Evolutionary conservation across 2,329 filamentous ascomycete genomes (phyloP), one percentile per base, ranked within the genome.

Genomic region (Fusarium sp.): DNA sequence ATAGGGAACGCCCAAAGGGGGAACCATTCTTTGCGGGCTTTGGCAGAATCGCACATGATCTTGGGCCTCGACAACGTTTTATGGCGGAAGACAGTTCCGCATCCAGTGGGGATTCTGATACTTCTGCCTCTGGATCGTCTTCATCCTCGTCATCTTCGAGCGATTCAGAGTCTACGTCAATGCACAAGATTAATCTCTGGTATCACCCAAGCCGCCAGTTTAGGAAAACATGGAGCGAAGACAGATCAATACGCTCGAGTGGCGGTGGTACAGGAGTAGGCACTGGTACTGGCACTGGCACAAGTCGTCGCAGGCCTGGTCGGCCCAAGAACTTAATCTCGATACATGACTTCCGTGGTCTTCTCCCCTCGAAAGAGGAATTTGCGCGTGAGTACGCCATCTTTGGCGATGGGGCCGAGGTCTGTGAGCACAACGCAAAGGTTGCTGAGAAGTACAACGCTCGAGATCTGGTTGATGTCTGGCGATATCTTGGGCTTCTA

Each of bases 341-440:
- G 4, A 90, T 98, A 44, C 88, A 95, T 77, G 88, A 94, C 70
- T 81, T 97, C 32, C 88, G 90, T 15, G 85, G 89, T 54, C 81
- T 94, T 18, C 83, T 98, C n/a, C 95, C 95, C 0, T 93, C 94
- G 6, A 96, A 95, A 80, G 88, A 88, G 67, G 87, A 90, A 62
- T 88, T 98, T 70, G 96, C 95, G 5, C 85, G 90, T 65, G 90
- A 93, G 74, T 99, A 98, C 82, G 89, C 88, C 30, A 93, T 98
- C 20, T 95, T 96, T 80, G 95, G 95, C 8, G 91, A 95, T 69
- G 92, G 93, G 2, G 89, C 91, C n/a, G 89, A 92, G 42, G 90
- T 98, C 8, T 98, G 96, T 81, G 87, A 89, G 50, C 92, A 97
- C 77, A 99, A 99, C 81, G 94, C 95, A 14, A 83, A 84, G 3